Evolutionary conservation across 768 basidiomycete genomes (phyloP), one percentile per base, ranked within the genome.

Genomic region (Leccinum ochraceum): DNA sequence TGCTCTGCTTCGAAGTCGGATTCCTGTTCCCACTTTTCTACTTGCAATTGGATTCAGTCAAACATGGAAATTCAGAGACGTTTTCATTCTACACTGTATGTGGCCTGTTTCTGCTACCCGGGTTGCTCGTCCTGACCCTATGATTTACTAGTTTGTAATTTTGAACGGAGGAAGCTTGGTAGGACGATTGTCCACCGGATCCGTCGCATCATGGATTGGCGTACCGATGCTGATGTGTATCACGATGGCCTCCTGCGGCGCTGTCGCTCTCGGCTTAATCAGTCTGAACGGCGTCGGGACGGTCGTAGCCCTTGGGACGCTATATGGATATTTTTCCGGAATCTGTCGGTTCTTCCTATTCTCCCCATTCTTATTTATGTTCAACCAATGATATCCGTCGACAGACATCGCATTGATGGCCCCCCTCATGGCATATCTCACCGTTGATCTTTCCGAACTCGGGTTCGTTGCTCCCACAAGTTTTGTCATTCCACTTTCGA

Each of bases 21-120:
- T 65, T 83, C 28, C 84, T 78, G 60, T 82, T 78, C 48, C 83
- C 83, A 14, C 34, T 53, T 17, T 53, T 53, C n/a, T 53, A 53
- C 34, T 6, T 53, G 34, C 53, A 53, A 22, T 22, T 53, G 20
- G 53, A 53, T 37, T 53, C 53, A 6, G 20, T 36, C 34, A 17
- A 6, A 16, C 53, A 36, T 22, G 53, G 53, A 53, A 53, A 53
- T 24, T 53, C 53, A 36, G 34, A 53, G 30, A 36, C 32, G 6
- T 71, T 86, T 3, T 81, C 85, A 0, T 86, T 86, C 60, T 85
- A 85, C 62, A 78, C 78, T 28, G 85, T 85, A 56, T 17, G 70
- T 53, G 22, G 53, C 1, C 22, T 13, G 9, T 36, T 10, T 14
- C 14, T 36, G n/a, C 20, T 32, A 22, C 11, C 34, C 22, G 2